Evolutionary conservation across 148 eudicot genomes (phyloP).

Genomic region (Rhododendron simsii): DNA sequence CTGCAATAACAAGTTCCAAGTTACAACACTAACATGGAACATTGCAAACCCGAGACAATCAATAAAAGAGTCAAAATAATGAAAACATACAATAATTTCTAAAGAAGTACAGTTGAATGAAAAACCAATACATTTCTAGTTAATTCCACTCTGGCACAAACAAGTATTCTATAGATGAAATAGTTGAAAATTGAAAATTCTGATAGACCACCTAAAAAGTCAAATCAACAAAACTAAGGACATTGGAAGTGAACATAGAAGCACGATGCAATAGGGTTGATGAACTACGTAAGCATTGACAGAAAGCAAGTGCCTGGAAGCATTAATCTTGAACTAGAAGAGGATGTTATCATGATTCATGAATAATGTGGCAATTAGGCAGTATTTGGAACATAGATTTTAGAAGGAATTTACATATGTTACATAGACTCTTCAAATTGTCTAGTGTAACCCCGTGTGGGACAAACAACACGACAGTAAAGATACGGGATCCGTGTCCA

Average conservation of each 20-base stretch:
- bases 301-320: background rate
- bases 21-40: background rate
- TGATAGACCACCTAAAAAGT: background rate
- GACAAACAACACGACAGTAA: background rate
- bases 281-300: background rate
- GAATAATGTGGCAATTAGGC: background rate
- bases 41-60: background rate
- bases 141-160: background rate
- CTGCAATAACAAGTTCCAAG: constrained; percentile 26
- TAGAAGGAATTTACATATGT: background rate
- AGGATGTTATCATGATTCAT: background rate
- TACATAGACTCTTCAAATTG: background rate
- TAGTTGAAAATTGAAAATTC: background rate
- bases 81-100: background rate
- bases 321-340: background rate
- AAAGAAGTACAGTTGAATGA: background rate
- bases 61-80: background rate
- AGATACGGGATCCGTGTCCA: background rate
- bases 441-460: background rate
- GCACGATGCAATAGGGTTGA: background rate
- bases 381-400: background rate
- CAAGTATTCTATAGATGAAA: background rate
- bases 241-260: background rate
- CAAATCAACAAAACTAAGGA: background rate
- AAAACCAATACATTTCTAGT: background rate